Percentiles rank a stretch among this genome's conserved stretches.
Evolutionary conservation across 75 land plant species (phyloP).

Genomic region (Sequoiadendron giganteum): DNA sequence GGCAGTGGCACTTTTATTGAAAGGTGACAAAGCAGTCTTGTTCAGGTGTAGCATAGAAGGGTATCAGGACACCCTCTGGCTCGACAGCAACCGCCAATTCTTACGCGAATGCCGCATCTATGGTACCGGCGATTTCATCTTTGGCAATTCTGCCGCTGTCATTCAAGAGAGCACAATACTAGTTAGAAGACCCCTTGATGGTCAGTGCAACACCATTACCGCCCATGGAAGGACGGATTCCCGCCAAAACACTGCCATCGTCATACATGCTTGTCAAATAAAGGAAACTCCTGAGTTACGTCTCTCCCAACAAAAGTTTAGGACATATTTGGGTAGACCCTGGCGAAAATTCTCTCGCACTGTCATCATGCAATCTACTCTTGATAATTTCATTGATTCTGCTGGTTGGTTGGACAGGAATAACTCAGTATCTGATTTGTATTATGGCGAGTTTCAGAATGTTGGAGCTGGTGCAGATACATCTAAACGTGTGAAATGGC

Average conservation of each 20-base stretch:
- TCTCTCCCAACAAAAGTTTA: too few relatives aligned
- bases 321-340: slow-evolving; percentile 10
- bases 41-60: slow-evolving; percentile 21
- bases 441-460: slow-evolving; percentile 44
- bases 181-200: slow-evolving; percentile 15
- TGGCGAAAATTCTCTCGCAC: slow-evolving; percentile 28
- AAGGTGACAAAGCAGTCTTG: too few relatives aligned
- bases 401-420: background rate
- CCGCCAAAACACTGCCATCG: slow-evolving; percentile 15
- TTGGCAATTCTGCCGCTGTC: slow-evolving; percentile 38
- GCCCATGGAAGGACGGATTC: background rate
- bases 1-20: slow-evolving; percentile 28
- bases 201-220: slow-evolving; percentile 18
- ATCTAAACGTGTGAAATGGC: slow-evolving; percentile 37
- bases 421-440: background rate
- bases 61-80: slow-evolving; percentile 48
- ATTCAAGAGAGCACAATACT: slow-evolving; percentile 40
- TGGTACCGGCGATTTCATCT: slow-evolving; percentile 57
- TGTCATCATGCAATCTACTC: slow-evolving; percentile 17
- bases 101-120: slow-evolving; percentile 18
- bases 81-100: slow-evolving; percentile 29
- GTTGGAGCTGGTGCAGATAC: slow-evolving; percentile 37
- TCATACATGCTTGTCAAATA: slow-evolving; percentile 25
- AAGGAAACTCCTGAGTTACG: background rate
- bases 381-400: background rate